phyloP scores from a whole-genome alignment of 2,329 filamentous ascomycete species.

The Fusarium chuoi region DNA sequence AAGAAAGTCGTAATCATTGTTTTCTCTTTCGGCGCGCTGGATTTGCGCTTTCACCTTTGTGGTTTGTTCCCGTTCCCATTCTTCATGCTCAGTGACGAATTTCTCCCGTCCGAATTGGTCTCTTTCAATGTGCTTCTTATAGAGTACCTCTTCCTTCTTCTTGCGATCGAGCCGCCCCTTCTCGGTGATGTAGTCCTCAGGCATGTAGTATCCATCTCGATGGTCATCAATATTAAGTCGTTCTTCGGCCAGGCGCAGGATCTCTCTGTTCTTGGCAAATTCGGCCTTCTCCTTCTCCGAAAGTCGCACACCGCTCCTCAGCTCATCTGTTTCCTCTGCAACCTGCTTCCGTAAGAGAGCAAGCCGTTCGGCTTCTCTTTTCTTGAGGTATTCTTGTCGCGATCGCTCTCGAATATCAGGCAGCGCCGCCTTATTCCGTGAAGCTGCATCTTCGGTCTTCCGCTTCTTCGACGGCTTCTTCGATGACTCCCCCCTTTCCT shows the following conservation, averaged over 20 bases:
- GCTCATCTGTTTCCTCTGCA: constrained; percentile 84
- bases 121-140: constrained; percentile 87
- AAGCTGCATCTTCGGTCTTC: constrained; percentile 65
- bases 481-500: constrained; percentile 71
- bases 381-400: constrained; percentile 91
- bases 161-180: constrained; percentile 89
- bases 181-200: constrained; percentile 94
- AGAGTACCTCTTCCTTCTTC: constrained; percentile 89
- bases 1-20: constrained; percentile 91
- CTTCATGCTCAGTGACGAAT: constrained; percentile 92
- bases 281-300: constrained; percentile 85
- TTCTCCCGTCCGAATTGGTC: constrained; percentile 90
- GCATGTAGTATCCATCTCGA: constrained; percentile 90
- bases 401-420: constrained; percentile 84
- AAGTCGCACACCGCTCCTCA: constrained; percentile 78
- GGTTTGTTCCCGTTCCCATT: constrained; percentile 93
- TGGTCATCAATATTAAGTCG: constrained; percentile 89
- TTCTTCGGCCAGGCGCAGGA: constrained; percentile 84
- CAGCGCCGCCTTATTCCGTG: constrained; percentile 77
- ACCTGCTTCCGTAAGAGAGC: constrained; percentile 91
- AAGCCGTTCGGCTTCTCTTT: constrained; percentile 86
- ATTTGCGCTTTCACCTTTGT: constrained; percentile 90
- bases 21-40: constrained; percentile 75
- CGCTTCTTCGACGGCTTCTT: constrained; percentile 71
- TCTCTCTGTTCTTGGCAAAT: constrained; percentile 88